phyloP scores from a whole-genome alignment of 2,329 filamentous ascomycete genomes.

The Alternaria viburni region DNA sequence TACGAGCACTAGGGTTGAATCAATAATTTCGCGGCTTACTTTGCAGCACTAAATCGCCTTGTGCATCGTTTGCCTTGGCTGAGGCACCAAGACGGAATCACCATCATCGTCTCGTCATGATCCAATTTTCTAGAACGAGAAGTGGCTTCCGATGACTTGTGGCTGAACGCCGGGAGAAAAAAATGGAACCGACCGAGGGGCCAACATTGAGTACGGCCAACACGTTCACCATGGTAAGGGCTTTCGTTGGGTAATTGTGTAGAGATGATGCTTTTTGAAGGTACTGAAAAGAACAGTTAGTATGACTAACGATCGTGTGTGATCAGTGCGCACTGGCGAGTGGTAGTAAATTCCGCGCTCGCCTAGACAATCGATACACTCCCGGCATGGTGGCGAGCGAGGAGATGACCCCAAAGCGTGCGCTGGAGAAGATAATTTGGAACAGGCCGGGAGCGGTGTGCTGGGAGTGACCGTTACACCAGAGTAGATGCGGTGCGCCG shows the following conservation, averaged over 20 bases:
- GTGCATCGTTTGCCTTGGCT: slow-evolving; percentile 4
- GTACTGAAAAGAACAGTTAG: not conserved
- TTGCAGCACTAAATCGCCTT: slow-evolving; percentile 9
- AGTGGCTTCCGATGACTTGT: slow-evolving; percentile 9
- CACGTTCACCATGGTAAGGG: not conserved
- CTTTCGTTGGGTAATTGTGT: not conserved
- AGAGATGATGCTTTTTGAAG: not conserved
- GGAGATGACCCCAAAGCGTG: not conserved
- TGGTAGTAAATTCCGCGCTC: not conserved
- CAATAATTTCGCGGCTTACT: slow-evolving; percentile 27
- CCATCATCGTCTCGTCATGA: slow-evolving; percentile 1
- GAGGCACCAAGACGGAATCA: slow-evolving; percentile 5
- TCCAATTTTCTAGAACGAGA: not conserved
- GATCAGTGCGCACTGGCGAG: not conserved
- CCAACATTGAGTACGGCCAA: not conserved
- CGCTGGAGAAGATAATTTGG: slow-evolving; percentile 6
- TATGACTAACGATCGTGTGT: not conserved
- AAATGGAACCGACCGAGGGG: not conserved
- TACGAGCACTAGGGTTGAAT: slow-evolving; percentile 19
- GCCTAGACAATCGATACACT: slow-evolving; percentile 3
- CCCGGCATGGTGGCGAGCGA: slow-evolving; percentile 28
- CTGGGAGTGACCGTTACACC: slow-evolving; percentile 31
- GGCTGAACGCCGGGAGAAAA: not conserved
- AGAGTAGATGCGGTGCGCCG: slow-evolving; percentile 30
- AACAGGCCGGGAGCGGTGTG: slow-evolving; percentile 35